These are phyloP conservation scores for Remersonia thermophila DNA, from an alignment of 2,329 filamentous ascomycete genomes.

Conservation along the genomic window DNA sequence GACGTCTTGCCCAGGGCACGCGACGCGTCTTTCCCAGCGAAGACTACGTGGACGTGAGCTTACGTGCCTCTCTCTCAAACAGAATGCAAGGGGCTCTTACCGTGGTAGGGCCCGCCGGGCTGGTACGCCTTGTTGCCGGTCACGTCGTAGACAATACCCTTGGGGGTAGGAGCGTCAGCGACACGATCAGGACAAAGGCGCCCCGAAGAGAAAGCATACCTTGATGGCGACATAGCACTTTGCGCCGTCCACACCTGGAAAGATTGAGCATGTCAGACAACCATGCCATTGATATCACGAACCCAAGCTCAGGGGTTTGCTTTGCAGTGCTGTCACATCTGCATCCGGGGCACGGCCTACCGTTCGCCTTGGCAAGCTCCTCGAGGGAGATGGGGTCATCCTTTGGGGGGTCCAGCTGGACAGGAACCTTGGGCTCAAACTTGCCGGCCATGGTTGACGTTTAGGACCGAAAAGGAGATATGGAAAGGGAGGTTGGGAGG, in stretches of 20 bases:
- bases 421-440: conserved; percentile 68
- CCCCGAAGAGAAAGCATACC: conserved; percentile 25
- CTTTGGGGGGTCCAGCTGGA: conserved; percentile 72
- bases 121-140: conserved; percentile 79
- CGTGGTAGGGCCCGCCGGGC: conserved; percentile 70
- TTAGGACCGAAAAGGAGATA: not conserved
- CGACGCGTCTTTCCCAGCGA: conserved; percentile 93
- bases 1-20: conserved; percentile 78
- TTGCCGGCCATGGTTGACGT: conserved; percentile 41
- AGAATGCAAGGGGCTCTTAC: conserved; percentile 47
- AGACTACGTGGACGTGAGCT: conserved; percentile 47
- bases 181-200: not conserved
- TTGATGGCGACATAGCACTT: conserved; percentile 61
- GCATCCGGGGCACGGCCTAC: conserved; percentile 35
- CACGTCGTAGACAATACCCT: conserved; percentile 93
- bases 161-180: conserved; percentile 4
- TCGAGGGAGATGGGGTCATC: conserved; percentile 73
- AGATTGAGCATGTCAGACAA: not conserved
- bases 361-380: conserved; percentile 69
- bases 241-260: conserved; percentile 48
- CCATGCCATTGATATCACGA: no score
- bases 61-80: not conserved
- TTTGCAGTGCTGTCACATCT: not conserved
- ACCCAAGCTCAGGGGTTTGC: not conserved
- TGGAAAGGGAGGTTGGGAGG: not conserved